Base-by-base conservation (phyloP, 2,329 filamentous ascomycete genomes). In the Aureobasidium pullulans region DNA sequence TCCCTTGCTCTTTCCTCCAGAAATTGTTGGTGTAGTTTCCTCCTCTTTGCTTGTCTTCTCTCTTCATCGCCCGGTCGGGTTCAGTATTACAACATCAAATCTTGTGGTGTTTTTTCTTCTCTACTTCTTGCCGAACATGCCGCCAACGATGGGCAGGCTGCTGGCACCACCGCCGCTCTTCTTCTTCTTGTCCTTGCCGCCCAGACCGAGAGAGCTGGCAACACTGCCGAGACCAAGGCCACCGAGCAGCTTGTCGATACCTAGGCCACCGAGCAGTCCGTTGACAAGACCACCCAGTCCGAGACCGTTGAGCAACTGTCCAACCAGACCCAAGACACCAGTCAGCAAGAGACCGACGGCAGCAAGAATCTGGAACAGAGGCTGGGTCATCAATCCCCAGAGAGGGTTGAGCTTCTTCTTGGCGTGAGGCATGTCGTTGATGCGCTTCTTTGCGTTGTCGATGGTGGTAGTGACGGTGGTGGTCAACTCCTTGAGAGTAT, bases 371-470 rank as follows among this genome's bases (percentile, higher is more conserved):
- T 96, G 92, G 81, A 91, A 90, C 23, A 96, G 78, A 10, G 92
- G 92, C 79, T 96, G 90, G 37, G 84, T 84, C 65, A 94, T 78
- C 50, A 96, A 79, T 32, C 79, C 84, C 90, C 91, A 96, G 32
- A 96, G 84, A 10, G 92, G 91, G 77, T 93, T 96, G 62, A 96
- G 81, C 78, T 93, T 86, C 81, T 96, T 93, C 86, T 96, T 95
- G 44, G 90, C 92, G 66, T 95, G 88, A 6, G 92, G 91, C 89
- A 96, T 94, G 69, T 89, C 88, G 69, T 88, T 85, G 62, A 96
- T 88, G 79, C 89, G 89, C 77, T 87, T 89, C 84, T 92, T 94
- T 29, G 89, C 88, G 64, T 87, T 86, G 69, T 96, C 91, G 66
- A 96, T 93, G 28, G 87, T 90, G 67, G 86, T 85, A 48, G 88